phyloP scores from a whole-genome alignment of 495 filamentous ascomycete species.

The Oidiodendron maius region DNA sequence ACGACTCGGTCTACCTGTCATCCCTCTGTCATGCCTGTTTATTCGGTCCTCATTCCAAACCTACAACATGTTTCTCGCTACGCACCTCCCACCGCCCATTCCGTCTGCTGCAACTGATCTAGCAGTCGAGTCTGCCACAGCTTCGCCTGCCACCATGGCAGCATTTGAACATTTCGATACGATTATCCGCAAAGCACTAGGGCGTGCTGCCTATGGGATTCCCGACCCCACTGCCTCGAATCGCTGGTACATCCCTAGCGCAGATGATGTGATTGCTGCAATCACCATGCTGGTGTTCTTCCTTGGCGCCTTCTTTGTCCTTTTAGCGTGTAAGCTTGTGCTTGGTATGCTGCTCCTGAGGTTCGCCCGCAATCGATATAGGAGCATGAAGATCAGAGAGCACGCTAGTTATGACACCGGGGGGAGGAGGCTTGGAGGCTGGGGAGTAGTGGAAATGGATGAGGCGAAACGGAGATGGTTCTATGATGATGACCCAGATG shows the following conservation, averaged over 20 bases:
- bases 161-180: constrained; percentile 69
- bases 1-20: constrained; percentile 83
- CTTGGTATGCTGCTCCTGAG: constrained; percentile 77
- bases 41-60: constrained; percentile 92
- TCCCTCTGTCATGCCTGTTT: constrained; percentile 91
- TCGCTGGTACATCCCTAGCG: constrained; percentile 34
- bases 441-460: constrained; percentile 79
- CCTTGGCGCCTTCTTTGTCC: constrained; percentile 68
- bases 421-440: constrained; percentile 70
- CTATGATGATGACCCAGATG: constrained; percentile 78
- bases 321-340: constrained; percentile 74
- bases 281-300: constrained; percentile 74
- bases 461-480: constrained; percentile 84
- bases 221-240: constrained; percentile 34
- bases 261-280: constrained; percentile 64
- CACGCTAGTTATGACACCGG: constrained; percentile 54
- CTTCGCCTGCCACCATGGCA: constrained; percentile 63
- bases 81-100: constrained; percentile 68
- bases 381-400: constrained; percentile 71
- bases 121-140: constrained; percentile 49
- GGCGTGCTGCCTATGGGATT: constrained; percentile 55
- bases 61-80: constrained; percentile 96
- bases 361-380: constrained; percentile 70
- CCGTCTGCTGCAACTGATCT: constrained; percentile 64
- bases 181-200: constrained; percentile 66